Percentiles rank a stretch among this genome's conserved stretches.
Conservation (phyloP, 2,329 filamentous ascomycete genomes). For the Beauveria bassiana region DNA sequence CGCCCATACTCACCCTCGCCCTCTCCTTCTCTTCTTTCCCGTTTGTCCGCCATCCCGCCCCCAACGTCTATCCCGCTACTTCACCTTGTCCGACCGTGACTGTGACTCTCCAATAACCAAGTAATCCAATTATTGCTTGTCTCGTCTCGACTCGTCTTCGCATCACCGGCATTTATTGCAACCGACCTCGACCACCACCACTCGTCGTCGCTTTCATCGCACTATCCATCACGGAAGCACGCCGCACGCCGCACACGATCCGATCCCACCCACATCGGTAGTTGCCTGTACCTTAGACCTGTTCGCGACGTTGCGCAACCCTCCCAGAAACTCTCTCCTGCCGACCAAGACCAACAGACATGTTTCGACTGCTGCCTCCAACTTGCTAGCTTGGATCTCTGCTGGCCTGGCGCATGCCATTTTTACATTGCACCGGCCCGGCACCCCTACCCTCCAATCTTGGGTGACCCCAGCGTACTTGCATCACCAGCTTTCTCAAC, state of each 20-base stretch:
- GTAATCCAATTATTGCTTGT: neutral
- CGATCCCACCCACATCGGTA: constrained; percentile 2
- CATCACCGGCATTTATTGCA: neutral
- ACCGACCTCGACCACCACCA: neutral
- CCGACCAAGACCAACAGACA: constrained; percentile 1
- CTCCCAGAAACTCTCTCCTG: neutral
- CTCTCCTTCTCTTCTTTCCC: neutral
- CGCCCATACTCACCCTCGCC: neutral
- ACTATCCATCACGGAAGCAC: neutral
- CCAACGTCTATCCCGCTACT: neutral
- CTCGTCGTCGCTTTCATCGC: neutral
- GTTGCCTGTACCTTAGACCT: neutral
- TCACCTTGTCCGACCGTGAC: neutral
- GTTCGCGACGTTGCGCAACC: neutral
- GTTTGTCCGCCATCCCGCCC: neutral
- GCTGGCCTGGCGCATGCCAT: neutral
- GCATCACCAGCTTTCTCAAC: neutral
- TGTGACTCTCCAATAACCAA: neutral
- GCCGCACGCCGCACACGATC: neutral
- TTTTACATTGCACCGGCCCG: neutral
- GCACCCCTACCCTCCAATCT: neutral
- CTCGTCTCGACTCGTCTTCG: neutral
- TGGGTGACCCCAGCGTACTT: neutral
- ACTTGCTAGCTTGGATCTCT: neutral
- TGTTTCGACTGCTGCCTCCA: constrained; percentile 2